Conservation (phyloP, 345 rosid genomes). For the Erysimum cheiranthoides region DNA sequence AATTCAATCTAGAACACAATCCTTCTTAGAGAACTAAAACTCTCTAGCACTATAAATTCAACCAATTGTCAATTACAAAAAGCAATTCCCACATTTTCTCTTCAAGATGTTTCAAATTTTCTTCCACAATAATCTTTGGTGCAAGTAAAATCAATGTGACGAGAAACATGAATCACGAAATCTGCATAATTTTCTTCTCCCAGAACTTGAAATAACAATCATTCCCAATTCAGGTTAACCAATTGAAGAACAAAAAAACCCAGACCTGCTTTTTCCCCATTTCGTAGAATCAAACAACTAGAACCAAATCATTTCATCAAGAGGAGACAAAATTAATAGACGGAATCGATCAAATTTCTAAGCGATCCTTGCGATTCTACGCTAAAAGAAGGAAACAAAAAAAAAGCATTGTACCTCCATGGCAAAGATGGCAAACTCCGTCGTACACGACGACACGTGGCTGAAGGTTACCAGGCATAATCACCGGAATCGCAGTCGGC, state of each 20-base stretch:
- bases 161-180: neutral
- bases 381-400: neutral
- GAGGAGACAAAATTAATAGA: neutral
- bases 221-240: conserved; percentile 8
- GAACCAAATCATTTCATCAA: neutral
- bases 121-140: neutral
- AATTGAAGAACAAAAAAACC: neutral
- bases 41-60: neutral
- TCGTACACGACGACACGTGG: conserved; percentile 93
- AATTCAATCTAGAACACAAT: conserved; percentile 11
- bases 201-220: neutral
- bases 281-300: neutral
- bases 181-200: neutral
- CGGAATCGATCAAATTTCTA: neutral
- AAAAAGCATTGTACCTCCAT: conserved; percentile 61
- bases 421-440: conserved; percentile 98
- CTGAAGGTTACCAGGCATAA: conserved; percentile 64
- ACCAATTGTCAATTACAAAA: neutral
- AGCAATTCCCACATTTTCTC: neutral
- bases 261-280: neutral
- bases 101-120: neutral
- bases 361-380: neutral
- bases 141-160: conserved; percentile 17
- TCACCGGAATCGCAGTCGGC: conserved; percentile 44
- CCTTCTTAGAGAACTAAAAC: neutral